Base-by-base conservation (phyloP, 768 basidiomycete species). In the Strobilomyces echinocephalus region DNA sequence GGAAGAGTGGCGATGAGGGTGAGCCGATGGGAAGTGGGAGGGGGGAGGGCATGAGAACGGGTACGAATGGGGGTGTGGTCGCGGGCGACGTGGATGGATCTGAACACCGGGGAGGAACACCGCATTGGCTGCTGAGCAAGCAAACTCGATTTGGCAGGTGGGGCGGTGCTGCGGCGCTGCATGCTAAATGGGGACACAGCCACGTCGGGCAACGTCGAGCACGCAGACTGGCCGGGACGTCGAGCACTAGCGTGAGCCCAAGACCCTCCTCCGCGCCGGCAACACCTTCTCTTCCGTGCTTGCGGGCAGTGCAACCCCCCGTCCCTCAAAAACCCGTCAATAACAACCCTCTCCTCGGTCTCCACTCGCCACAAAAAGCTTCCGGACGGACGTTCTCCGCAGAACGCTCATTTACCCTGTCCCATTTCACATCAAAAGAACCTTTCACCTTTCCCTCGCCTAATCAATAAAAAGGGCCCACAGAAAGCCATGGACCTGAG, bases 111-210 rank as follows among this genome's bases (percentile, higher is more conserved):
- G 59, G 18, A 38, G 36, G 24, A 21, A 59, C 59, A 63, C 65
- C 42, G 67, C 65, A 53, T 67, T 65, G n/a, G 31, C 26, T 38
- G 56, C 54, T 56, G 58, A 63, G 45, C 49, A 58, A 58, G 48
- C 57, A 38, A 30, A 1, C 58, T 43, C 20, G 47, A 62, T 56
- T 46, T 47, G 46, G 63, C 8, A 61, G 1, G 58, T 59, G 53
- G 60, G 56, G 69, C 68, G 58, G 68, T 69, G 68, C 68, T 69
- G 67, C 64, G 68, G 68, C 68, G 54, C 62, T 69, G 69, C 59
- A 60, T 56, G 53, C 57, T 69, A 66, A 65, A 68, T 68, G 60
- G 59, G 55, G 57, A 59, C 67, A 69, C 68, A 70, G 68, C 68
- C 68, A 69, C 68, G 53, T 66, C 58, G 55, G 62, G 59, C 55